These are phyloP conservation scores for Pythium oligandrum DNA, from an alignment of 352 stramenopile species.

Conservation along the genomic window DNA sequence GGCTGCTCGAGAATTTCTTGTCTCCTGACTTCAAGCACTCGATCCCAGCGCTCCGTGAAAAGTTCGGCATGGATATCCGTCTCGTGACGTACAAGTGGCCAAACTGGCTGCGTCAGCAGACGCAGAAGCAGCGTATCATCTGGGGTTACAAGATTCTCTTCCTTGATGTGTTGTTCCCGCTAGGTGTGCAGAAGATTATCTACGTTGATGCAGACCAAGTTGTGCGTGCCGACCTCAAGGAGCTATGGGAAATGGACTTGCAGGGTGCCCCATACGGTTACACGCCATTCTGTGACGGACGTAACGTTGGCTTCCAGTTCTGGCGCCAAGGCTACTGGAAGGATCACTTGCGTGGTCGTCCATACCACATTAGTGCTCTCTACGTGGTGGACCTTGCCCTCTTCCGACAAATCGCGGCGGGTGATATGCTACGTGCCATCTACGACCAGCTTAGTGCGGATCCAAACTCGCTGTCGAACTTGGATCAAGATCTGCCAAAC, in stretches of 20 bases:
- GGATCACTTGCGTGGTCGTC: constrained; percentile 93
- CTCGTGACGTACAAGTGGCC: constrained; percentile 99
- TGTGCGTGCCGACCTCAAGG: constrained; percentile 96
- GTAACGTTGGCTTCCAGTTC: constrained; percentile 98
- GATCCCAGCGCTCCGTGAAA: constrained; percentile 88
- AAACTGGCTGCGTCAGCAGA: constrained; percentile 97
- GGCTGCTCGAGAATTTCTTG: constrained; percentile 99
- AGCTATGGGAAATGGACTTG: constrained; percentile 99
- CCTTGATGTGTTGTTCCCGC: constrained; percentile 98
- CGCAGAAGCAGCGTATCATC: constrained; percentile 99
- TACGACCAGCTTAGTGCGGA: constrained; percentile 98
- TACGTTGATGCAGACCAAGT: constrained; percentile 99
- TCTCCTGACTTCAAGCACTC: constrained; percentile 97
- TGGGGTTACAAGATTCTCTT: constrained; percentile 99
- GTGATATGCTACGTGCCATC: constrained; percentile 93
- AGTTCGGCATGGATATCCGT: constrained; percentile 96
- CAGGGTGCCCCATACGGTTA: constrained; percentile 96
- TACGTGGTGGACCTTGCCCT: constrained; percentile 98
- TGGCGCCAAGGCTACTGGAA: constrained; percentile 99
- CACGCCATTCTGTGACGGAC: constrained; percentile 97
- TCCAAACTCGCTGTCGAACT: constrained; percentile 97
- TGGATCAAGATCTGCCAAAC: constrained; percentile 99
- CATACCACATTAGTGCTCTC: constrained; percentile 99
- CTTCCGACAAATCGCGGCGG: constrained; percentile 93
- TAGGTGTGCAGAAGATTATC: constrained; percentile 98